Percentiles rank a stretch among this genome's conserved stretches.
Conservation (phyloP, 371 early-diverging fungal species). For the Mortierella sp. region DNA sequence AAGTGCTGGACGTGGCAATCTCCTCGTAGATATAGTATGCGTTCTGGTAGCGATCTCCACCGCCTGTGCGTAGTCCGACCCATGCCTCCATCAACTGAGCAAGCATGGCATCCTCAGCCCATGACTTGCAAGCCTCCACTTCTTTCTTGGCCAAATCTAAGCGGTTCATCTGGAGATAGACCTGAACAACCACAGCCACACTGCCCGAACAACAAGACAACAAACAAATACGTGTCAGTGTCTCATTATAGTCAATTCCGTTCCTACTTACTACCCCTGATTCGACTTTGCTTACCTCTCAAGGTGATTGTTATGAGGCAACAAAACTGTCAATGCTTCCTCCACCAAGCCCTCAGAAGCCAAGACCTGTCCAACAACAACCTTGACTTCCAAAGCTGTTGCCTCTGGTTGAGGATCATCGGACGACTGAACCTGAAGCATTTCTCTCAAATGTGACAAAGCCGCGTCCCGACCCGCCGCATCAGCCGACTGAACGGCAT, state of each 20-base stretch:
- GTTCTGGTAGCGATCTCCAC: slow-evolving; percentile 86
- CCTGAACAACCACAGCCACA: slow-evolving; percentile 80
- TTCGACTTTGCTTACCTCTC: slow-evolving; percentile 73
- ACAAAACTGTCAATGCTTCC: slow-evolving; percentile 74
- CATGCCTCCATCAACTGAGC: slow-evolving; percentile 96
- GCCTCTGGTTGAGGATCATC: slow-evolving; percentile 39
- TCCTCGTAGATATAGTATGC: slow-evolving; percentile 95
- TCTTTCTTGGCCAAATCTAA: slow-evolving; percentile 89
- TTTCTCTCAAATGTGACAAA: slow-evolving; percentile 37
- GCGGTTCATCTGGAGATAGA: slow-evolving; percentile 84
- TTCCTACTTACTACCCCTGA: background rate
- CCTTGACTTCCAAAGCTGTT: slow-evolving; percentile 48
- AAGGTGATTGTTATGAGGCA: slow-evolving; percentile 76
- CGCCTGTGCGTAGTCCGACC: slow-evolving; percentile 81
- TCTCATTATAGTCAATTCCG: background rate
- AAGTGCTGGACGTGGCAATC: slow-evolving; percentile 79
- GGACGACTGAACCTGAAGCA: slow-evolving; percentile 31
- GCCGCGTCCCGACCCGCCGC: slow-evolving; percentile 46
- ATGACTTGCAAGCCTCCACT: slow-evolving; percentile 73
- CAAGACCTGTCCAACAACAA: slow-evolving; percentile 63
- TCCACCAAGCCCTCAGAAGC: slow-evolving; percentile 59
- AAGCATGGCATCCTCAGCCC: slow-evolving; percentile 92
- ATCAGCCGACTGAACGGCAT: slow-evolving; percentile 51
- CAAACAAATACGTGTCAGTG: slow-evolving; percentile 16
- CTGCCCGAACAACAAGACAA: slow-evolving; percentile 51